Conservation (phyloP, 306 rosid genomes). For the Acacia acuminata region DNA sequence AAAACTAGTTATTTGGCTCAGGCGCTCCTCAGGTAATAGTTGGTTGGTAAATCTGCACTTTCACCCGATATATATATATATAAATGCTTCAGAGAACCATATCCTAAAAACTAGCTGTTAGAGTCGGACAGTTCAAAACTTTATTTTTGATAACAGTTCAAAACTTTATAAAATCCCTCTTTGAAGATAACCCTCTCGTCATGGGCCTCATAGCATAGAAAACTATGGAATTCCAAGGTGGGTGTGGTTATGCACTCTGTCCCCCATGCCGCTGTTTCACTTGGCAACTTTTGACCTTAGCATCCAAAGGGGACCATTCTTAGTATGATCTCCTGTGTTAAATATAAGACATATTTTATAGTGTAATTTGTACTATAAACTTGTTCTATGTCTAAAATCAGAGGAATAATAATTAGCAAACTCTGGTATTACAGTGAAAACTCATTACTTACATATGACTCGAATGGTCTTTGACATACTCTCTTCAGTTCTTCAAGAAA, state of each 20-base stretch:
- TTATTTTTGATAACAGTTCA: too few relatives aligned
- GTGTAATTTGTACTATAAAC: too few relatives aligned
- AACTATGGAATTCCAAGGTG: slow-evolving; percentile 33
- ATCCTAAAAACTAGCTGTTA: too few relatives aligned
- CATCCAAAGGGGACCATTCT: slow-evolving; percentile 42
- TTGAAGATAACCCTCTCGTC: neutral
- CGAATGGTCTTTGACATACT: slow-evolving; percentile 9
- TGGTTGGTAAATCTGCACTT: too few relatives aligned
- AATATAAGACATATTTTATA: too few relatives aligned
- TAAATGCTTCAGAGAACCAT: too few relatives aligned
- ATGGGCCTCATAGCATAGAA: too few relatives aligned
- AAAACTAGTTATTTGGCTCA: too few relatives aligned
- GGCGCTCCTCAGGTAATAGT: too few relatives aligned
- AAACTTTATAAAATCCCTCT: neutral
- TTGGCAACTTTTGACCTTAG: slow-evolving; percentile 45
- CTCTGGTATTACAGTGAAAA: slow-evolving; percentile 11
- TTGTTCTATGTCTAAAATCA: too few relatives aligned
- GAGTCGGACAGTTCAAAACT: fast-evolving
- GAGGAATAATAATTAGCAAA: neutral
- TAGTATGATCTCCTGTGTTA: too few relatives aligned
- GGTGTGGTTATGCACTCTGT: slow-evolving; percentile 29
- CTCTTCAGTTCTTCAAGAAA: neutral
- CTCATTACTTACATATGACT: slow-evolving; percentile 22
- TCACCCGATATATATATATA: too few relatives aligned
- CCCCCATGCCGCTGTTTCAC: slow-evolving; percentile 1